Percentiles rank a stretch among this genome's conserved stretches.
Conservation (phyloP, 106 monocot species). For the Dendrobium catenatum region DNA sequence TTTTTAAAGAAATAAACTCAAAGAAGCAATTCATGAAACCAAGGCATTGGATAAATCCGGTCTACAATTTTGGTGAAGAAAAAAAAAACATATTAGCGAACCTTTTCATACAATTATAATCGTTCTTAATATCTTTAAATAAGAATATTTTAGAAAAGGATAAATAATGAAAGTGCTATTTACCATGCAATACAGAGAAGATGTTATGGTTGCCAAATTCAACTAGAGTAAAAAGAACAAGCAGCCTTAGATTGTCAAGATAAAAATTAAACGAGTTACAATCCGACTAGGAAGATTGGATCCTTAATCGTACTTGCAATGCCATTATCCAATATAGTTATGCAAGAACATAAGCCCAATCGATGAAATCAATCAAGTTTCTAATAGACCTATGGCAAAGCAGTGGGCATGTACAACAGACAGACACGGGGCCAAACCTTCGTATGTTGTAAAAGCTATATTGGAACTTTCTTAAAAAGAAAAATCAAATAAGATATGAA, state of each 20-base stretch:
- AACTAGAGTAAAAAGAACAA: neutral
- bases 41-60: neutral
- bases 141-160: neutral
- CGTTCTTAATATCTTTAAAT: neutral
- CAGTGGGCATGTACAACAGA: neutral
- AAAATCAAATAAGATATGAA: neutral
- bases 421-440: neutral
- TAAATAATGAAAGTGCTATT: neutral
- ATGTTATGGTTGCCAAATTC: neutral
- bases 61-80: neutral
- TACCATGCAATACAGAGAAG: neutral
- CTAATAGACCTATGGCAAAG: neutral
- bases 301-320: too few relatives aligned
- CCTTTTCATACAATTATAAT: neutral
- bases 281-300: too few relatives aligned
- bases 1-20: neutral
- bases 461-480: neutral
- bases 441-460: neutral
- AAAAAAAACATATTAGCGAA: neutral
- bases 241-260: neutral
- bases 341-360: neutral
- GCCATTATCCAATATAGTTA: neutral
- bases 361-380: neutral
- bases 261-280: too few relatives aligned
- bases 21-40: conserved; percentile 1